phyloP scores from a whole-genome alignment of 2,329 filamentous ascomycete species.

The Cercospora canescens region DNA sequence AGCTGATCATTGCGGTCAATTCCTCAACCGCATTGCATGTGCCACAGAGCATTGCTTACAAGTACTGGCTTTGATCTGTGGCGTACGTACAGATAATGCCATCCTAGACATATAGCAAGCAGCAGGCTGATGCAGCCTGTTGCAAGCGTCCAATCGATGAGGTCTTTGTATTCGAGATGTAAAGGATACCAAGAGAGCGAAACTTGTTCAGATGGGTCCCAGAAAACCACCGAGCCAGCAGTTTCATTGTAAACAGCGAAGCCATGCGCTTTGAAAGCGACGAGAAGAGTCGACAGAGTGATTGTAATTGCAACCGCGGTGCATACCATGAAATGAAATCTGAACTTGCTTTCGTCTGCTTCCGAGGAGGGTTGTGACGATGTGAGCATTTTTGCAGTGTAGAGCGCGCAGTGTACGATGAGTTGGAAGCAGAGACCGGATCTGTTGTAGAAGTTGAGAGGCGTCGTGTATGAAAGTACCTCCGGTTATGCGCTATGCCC shows the following conservation, averaged over 20 bases:
- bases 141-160: background rate
- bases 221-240: background rate
- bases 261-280: background rate
- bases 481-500: background rate
- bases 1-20: background rate
- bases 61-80: background rate
- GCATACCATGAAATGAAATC: background rate
- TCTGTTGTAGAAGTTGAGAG: too few relatives aligned
- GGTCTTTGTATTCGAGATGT: background rate
- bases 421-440: too few relatives aligned
- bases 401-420: too few relatives aligned
- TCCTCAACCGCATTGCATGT: background rate
- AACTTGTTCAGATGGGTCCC: background rate
- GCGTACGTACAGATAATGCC: background rate
- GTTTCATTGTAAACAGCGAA: background rate
- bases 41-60: background rate
- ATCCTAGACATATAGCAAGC: background rate
- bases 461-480: too few relatives aligned
- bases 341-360: background rate
- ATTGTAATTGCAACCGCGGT: background rate
- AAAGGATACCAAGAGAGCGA: background rate
- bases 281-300: background rate
- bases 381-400: background rate
- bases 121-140: background rate
- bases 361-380: background rate